Conservation (phyloP, 2,329 filamentous ascomycete genomes). For the Fusarium chlamydosporum region DNA sequence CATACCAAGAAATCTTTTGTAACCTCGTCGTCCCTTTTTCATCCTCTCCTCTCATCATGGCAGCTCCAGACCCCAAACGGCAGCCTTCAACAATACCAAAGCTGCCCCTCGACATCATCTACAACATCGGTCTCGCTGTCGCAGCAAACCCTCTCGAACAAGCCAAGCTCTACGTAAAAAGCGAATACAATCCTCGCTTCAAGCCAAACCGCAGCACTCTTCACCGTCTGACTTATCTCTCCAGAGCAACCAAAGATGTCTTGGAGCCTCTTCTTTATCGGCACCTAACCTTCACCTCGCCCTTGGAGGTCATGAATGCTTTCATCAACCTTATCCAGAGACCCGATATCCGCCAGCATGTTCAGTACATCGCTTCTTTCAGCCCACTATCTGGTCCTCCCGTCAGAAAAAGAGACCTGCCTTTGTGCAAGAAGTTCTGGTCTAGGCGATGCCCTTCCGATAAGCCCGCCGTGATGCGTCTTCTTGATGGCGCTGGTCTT, state of each 20-base stretch:
- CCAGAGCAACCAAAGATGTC: slow-evolving; percentile 27
- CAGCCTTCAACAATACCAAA: slow-evolving; percentile 8
- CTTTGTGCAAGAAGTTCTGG: slow-evolving; percentile 22
- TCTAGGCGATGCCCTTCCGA: slow-evolving; percentile 17
- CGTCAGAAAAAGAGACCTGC: slow-evolving; percentile 6
- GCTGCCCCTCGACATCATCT: slow-evolving; percentile 36
- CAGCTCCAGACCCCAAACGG: neutral
- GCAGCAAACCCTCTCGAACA: neutral
- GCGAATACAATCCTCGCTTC: neutral
- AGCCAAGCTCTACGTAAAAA: neutral
- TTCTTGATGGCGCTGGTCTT: slow-evolving; percentile 21
- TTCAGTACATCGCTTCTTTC: slow-evolving; percentile 26
- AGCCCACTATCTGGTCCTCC: neutral
- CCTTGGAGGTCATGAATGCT: slow-evolving; percentile 21
- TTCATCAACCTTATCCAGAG: slow-evolving; percentile 35
- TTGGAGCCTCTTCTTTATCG: slow-evolving; percentile 42
- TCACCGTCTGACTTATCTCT: slow-evolving; percentile 29
- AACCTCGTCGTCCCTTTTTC: neutral
- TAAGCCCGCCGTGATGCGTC: slow-evolving; percentile 18
- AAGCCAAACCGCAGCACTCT: slow-evolving; percentile 3
- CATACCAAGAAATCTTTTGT: neutral
- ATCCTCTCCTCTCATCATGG: slow-evolving; percentile 12
- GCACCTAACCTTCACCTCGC: slow-evolving; percentile 19
- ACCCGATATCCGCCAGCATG: slow-evolving; percentile 30
- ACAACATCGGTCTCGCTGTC: slow-evolving; percentile 24